phyloP scores from a whole-genome alignment of 345 rosid genomes.

The Syzygium oleosum region DNA sequence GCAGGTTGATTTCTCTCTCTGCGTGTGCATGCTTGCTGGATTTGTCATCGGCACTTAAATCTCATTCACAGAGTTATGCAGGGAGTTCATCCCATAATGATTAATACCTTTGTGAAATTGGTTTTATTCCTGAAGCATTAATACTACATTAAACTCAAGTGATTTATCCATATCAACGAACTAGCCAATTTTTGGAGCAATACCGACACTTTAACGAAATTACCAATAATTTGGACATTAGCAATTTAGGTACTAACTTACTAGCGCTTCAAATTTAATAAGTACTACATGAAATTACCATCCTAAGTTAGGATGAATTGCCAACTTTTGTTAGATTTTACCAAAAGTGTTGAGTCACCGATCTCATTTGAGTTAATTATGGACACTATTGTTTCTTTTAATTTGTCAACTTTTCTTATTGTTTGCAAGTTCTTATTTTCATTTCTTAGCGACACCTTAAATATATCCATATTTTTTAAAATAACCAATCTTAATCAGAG shows the following conservation, averaged over 20 bases:
- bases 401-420: background rate
- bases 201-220: background rate
- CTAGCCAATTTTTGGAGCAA: too few relatives aligned
- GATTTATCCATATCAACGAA: too few relatives aligned
- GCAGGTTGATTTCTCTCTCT: slow-evolving; percentile 17
- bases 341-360: background rate
- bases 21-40: background rate
- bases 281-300: background rate
- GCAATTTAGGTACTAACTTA: background rate
- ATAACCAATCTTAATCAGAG: background rate
- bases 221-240: background rate
- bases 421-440: background rate
- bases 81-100: background rate
- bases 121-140: background rate
- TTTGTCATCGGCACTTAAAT: background rate
- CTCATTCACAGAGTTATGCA: background rate
- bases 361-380: background rate
- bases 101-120: background rate
- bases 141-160: too few relatives aligned
- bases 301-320: background rate
- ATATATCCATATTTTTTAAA: background rate
- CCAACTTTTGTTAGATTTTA: background rate
- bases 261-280: background rate
- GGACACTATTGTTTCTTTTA: background rate
- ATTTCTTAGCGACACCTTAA: background rate